Percentiles rank a stretch among this genome's conserved stretches.
phyloP scores from a whole-genome alignment of 768 basidiomycete species.

The Gelatoporia subvermispora region DNA sequence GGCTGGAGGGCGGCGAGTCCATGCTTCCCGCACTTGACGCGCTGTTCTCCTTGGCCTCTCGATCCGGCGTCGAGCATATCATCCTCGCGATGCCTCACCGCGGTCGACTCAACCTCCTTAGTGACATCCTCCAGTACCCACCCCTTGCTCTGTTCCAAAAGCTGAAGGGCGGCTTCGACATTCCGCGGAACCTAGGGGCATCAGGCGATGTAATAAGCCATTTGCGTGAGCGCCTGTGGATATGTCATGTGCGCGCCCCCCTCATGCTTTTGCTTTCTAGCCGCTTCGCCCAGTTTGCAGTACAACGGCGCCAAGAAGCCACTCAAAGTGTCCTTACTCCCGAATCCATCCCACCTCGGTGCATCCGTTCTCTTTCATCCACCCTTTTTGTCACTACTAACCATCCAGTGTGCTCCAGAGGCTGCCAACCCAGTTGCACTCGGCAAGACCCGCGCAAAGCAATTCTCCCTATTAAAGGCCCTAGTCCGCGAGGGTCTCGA shows the following conservation, averaged over 20 bases:
- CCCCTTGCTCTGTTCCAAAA: slow-evolving; percentile 78
- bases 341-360: slow-evolving; percentile 78
- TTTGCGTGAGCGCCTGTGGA: slow-evolving; percentile 49
- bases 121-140: slow-evolving; percentile 65
- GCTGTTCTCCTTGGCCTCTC: slow-evolving; percentile 63
- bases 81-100: slow-evolving; percentile 86
- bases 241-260: too few relatives aligned
- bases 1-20: slow-evolving; percentile 88
- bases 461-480: slow-evolving; percentile 72
- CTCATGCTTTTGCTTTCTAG: slow-evolving; percentile 27
- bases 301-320: slow-evolving; percentile 46
- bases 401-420: slow-evolving; percentile 43
- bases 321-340: slow-evolving; percentile 72
- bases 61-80: slow-evolving; percentile 62
- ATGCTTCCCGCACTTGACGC: slow-evolving; percentile 87
- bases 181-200: slow-evolving; percentile 58
- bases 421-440: slow-evolving; percentile 85
- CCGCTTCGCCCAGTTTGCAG: slow-evolving; percentile 56
- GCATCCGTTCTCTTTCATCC: slow-evolving; percentile 8
- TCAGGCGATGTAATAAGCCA: slow-evolving; percentile 89
- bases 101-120: slow-evolving; percentile 81
- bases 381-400: not conserved
- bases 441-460: slow-evolving; percentile 88
- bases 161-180: slow-evolving; percentile 74
- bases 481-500: slow-evolving; percentile 31